phyloP scores from a whole-genome alignment of 306 rosid genomes.

The Casuarina equisetifolia region DNA sequence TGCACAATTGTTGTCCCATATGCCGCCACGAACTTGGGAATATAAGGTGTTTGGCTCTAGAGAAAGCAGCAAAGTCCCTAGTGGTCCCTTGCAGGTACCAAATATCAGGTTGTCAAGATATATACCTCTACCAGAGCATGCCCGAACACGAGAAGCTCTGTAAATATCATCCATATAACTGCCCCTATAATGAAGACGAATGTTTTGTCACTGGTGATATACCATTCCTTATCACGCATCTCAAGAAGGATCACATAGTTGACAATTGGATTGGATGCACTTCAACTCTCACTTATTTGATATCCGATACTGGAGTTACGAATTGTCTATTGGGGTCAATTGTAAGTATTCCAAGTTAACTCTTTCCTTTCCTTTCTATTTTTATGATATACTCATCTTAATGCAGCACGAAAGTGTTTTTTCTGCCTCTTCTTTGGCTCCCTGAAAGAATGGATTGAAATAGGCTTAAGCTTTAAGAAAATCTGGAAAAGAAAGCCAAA shows the following conservation, averaged over 20 bases:
- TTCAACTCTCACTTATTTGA: constrained; percentile 57
- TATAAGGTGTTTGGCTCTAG: constrained; percentile 58
- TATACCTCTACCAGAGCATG: constrained; percentile 50
- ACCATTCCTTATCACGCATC: constrained; percentile 49
- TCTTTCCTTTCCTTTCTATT: too few species aligned
- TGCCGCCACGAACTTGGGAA: constrained; percentile 61
- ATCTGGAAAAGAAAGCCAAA: background rate
- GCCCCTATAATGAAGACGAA: constrained; percentile 57
- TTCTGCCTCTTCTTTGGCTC: background rate
- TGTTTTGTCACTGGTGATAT: constrained; percentile 54
- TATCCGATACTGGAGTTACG: constrained; percentile 54
- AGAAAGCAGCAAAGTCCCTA: constrained; percentile 54
- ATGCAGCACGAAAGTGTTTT: background rate
- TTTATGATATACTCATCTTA: background rate
- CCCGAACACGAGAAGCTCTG: constrained; percentile 55
- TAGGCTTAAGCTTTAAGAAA: background rate
- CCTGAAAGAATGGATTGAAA: background rate
- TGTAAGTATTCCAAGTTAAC: constrained; percentile 23
- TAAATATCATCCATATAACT: constrained; percentile 45
- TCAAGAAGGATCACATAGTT: constrained; percentile 51
- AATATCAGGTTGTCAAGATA: constrained; percentile 46
- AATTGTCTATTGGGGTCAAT: constrained; percentile 58
- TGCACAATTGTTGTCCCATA: constrained; percentile 54
- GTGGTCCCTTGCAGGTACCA: constrained; percentile 55
- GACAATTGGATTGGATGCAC: constrained; percentile 55